phyloP scores from a whole-genome alignment of 345 rosid species.

The Murraya paniculata region DNA sequence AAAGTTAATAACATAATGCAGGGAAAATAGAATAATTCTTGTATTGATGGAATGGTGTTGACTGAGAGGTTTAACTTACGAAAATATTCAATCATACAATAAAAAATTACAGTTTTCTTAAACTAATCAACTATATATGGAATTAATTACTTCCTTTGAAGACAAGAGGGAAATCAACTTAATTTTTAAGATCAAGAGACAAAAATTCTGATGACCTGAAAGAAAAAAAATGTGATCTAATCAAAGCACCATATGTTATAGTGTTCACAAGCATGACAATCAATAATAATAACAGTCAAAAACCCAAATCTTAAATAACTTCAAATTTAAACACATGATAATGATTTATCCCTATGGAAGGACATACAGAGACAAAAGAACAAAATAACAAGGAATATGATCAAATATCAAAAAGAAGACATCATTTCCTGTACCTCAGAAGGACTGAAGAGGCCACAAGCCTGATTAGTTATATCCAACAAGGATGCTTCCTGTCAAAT shows the following conservation, averaged over 20 bases:
- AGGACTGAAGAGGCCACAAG: constrained; percentile 80
- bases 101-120: neutral
- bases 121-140: neutral
- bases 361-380: neutral
- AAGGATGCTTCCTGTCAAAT: constrained; percentile 84
- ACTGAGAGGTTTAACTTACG: neutral
- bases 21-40: neutral
- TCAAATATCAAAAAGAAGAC: neutral
- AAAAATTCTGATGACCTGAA: neutral
- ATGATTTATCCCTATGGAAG: neutral
- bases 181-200: neutral
- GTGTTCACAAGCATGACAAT: neutral
- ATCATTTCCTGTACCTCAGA: constrained; percentile 53
- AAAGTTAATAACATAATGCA: constrained; percentile 19
- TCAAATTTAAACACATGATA: neutral
- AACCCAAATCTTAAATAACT: neutral
- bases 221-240: neutral
- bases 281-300: neutral
- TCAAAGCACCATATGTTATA: neutral
- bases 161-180: neutral
- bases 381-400: neutral
- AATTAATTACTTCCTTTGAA: neutral
- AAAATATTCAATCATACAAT: neutral
- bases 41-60: neutral
- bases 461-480: constrained; percentile 74